These are phyloP conservation scores for Talaromyces adpressus DNA, from an alignment of 495 filamentous ascomycete species.

Conservation along the genomic window DNA sequence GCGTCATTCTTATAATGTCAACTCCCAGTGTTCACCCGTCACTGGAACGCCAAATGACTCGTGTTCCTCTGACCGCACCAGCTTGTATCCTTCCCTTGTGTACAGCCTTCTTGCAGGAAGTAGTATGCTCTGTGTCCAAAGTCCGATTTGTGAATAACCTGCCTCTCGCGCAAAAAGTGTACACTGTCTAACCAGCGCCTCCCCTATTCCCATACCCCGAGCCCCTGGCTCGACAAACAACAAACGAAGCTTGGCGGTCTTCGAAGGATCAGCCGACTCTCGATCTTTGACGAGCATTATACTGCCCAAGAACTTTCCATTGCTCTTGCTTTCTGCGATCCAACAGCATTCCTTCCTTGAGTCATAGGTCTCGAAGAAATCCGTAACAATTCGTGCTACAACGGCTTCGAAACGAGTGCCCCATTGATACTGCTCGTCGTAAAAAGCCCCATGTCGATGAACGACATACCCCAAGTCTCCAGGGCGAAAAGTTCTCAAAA, in stretches of 20 bases:
- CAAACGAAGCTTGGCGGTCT: constrained; percentile 21
- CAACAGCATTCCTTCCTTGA: constrained; percentile 19
- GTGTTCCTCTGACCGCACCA: constrained; percentile 20
- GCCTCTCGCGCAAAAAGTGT: constrained; percentile 19
- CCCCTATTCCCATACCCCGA: constrained; percentile 20
- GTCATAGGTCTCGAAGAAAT: constrained; percentile 23
- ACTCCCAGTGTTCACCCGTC: constrained; percentile 18
- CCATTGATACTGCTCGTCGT: constrained; percentile 20
- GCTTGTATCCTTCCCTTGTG: constrained; percentile 19
- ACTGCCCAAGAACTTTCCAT: constrained; percentile 18
- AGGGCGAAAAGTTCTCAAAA: constrained; percentile 15
- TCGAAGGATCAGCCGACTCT: background rate
- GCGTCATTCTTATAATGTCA: constrained; percentile 5
- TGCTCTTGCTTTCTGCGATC: constrained; percentile 19
- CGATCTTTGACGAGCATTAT: constrained; percentile 24
- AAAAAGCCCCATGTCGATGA: constrained; percentile 20
- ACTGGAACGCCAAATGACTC: constrained; percentile 16
- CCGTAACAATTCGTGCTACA: constrained; percentile 15
- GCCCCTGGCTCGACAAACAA: constrained; percentile 22
- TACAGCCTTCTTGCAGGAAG: constrained; percentile 19
- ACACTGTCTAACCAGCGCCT: constrained; percentile 17
- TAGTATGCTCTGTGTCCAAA: constrained; percentile 24
- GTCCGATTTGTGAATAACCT: constrained; percentile 18
- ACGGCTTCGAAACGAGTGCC: constrained; percentile 18
- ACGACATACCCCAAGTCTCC: constrained; percentile 24